These are phyloP conservation scores for Aspergillus melleus DNA, from an alignment of 2,329 filamentous ascomycete species.

Conservation along the genomic window DNA sequence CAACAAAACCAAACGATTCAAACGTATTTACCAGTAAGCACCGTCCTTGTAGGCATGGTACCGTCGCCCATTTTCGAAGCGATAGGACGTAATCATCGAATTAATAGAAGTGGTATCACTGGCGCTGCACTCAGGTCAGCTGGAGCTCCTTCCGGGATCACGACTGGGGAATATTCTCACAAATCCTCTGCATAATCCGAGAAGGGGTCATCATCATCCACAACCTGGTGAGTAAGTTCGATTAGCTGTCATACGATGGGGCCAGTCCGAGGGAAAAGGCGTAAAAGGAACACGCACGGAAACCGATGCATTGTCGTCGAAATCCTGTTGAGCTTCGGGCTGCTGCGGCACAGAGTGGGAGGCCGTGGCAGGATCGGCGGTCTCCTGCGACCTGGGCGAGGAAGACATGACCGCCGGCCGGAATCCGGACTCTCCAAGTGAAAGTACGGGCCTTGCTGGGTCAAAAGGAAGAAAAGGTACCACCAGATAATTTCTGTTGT, in stretches of 20 bases:
- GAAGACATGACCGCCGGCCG: background rate
- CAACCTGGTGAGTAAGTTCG: background rate
- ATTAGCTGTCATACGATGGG: background rate
- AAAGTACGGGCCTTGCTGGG: too few relatives aligned
- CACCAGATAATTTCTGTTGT: too few relatives aligned
- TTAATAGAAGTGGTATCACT: slow-evolving; percentile 22
- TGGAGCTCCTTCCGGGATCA: background rate
- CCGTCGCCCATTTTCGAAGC: slow-evolving; percentile 31
- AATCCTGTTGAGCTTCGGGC: background rate
- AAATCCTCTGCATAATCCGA: slow-evolving; percentile 21
- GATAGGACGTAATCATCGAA: slow-evolving; percentile 24
- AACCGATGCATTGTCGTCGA: background rate
- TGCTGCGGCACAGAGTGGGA: background rate
- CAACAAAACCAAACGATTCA: background rate
- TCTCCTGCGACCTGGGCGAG: background rate
- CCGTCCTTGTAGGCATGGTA: slow-evolving; percentile 35
- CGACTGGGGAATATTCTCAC: slow-evolving; percentile 6
- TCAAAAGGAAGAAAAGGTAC: too few relatives aligned
- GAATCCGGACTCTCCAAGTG: too few relatives aligned
- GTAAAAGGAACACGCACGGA: background rate
- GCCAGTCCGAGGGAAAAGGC: background rate
- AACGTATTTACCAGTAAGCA: slow-evolving; percentile 23
- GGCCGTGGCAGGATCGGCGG: background rate
- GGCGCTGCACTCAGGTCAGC: slow-evolving; percentile 4
- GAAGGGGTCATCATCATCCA: slow-evolving; percentile 5